These are phyloP conservation scores for Alternaria gansuensis DNA, from an alignment of 2,329 filamentous ascomycete genomes.

Conservation along the genomic window DNA sequence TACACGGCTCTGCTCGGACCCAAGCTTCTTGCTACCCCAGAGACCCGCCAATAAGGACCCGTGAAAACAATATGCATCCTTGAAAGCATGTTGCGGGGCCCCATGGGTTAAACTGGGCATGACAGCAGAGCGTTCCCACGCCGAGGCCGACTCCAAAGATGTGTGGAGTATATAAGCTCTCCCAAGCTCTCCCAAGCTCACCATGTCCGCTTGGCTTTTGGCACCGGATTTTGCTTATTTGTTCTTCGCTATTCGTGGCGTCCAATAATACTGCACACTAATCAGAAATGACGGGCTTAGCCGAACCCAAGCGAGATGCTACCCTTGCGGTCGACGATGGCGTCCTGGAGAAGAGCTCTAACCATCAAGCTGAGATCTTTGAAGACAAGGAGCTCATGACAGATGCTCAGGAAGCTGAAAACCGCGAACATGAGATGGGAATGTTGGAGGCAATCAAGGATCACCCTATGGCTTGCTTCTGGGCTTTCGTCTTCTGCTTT, in stretches of 20 bases:
- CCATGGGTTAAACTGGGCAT: conserved; percentile 25
- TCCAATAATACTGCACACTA: conserved; percentile 11
- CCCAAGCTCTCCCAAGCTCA: background rate
- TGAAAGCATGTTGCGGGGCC: conserved; percentile 33
- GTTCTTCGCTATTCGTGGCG: conserved; percentile 20
- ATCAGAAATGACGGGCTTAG: conserved; percentile 20
- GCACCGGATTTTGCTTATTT: conserved; percentile 20
- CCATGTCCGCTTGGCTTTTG: conserved; percentile 13
- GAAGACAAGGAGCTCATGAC: conserved; percentile 35
- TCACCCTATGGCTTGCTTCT: conserved; percentile 63
- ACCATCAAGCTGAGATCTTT: conserved; percentile 27
- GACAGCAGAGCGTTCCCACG: conserved; percentile 6
- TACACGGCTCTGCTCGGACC: conserved; percentile 12
- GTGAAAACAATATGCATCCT: conserved; percentile 20
- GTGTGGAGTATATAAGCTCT: conserved; percentile 23
- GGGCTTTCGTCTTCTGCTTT: conserved; percentile 65
- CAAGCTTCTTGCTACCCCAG: conserved; percentile 1
- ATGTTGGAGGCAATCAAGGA: conserved; percentile 59
- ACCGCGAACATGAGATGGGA: conserved; percentile 61
- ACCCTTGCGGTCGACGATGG: conserved; percentile 4
- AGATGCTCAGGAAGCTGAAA: conserved; percentile 65
- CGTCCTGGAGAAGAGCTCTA: conserved; percentile 14
- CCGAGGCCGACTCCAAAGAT: conserved; percentile 13
- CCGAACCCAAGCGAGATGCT: conserved; percentile 16
- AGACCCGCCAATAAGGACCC: conserved; percentile 22